Conservation (phyloP, 2,329 filamentous ascomycete species). For the Salinomyces thailandicus region DNA sequence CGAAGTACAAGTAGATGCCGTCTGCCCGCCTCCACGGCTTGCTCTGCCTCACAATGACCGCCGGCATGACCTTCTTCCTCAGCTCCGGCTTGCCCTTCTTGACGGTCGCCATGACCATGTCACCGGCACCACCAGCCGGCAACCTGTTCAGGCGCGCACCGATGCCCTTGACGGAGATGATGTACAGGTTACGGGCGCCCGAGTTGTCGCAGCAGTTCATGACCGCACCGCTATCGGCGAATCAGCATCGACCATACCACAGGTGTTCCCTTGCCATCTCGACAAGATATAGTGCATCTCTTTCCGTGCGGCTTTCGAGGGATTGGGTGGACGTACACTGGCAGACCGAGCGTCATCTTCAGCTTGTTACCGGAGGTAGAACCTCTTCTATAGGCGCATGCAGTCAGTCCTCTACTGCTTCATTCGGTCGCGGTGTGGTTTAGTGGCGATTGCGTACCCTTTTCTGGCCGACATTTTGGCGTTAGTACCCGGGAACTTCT, state of each 20-base stretch:
- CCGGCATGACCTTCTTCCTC: conserved; percentile 99
- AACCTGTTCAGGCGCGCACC: conserved; percentile 96
- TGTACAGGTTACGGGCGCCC: conserved; percentile 93
- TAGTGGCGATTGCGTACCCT: background rate
- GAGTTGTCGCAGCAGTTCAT: conserved; percentile 99
- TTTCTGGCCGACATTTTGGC: background rate
- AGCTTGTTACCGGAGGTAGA: conserved; percentile 99
- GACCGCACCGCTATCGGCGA: conserved; percentile 68
- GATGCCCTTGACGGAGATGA: conserved; percentile 98
- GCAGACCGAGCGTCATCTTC: conserved; percentile 99
- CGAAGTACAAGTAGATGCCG: conserved; percentile 98
- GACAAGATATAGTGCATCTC: background rate
- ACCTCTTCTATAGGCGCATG: conserved; percentile 40
- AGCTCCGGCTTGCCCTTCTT: conserved; percentile 99
- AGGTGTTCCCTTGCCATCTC: background rate
- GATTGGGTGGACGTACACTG: conserved; percentile 69
- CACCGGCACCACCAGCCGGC: conserved; percentile 92
- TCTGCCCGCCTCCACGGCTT: conserved; percentile 99
- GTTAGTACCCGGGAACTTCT: too few species aligned
- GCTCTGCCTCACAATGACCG: conserved; percentile 95
- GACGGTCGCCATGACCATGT: conserved; percentile 99
- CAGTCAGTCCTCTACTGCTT: conserved; percentile 1
- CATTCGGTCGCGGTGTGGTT: too few species aligned
- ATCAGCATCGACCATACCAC: background rate
- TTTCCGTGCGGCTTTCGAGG: background rate